Base-by-base conservation (phyloP, 495 filamentous ascomycete genomes). In the Sordaria brevicollis region DNA sequence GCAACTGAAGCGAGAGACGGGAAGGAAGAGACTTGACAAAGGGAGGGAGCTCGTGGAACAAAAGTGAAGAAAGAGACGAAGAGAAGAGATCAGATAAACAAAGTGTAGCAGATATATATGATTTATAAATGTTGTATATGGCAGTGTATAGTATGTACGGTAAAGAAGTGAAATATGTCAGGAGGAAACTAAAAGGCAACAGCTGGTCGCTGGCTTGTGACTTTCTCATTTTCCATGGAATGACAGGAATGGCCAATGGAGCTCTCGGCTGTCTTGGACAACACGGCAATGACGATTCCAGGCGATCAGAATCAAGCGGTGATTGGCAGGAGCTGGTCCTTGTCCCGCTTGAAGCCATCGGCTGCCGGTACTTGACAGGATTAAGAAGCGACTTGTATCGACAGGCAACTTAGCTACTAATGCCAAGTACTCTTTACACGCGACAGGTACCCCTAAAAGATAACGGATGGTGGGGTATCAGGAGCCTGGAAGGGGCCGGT, bases 271-370 rank as follows among this genome's bases (percentile, higher is more conserved):
- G 43, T 31, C 49, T 31, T 57, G 49, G 49, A 57, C 49, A 57
- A 57, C 49, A 57, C 49, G 49, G 49, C 49, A 57, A 57, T 57
- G 49, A 57, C 49, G 49, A 57, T 57, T 57, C 49, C 25, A 57
- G 49, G 11, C 13, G 49, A 57, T 57, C 49, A 57, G 49, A 57
- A 57, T 57, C 49, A 57, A 57, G 49, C 25, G 33, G 35, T 73
- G 71, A 72, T 72, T 73, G 71, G 71, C 68, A 17, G 31, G 37
- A 73, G 71, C 71, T 73, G 41, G 31, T 35, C 37, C 54, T 54
- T 34, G 49, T 29, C 19, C 67, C 39, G 19, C 37, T 25, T n/a
- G 6, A 21, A 13, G 1, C 21, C 21, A 57, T 7, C 11, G 15
- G 13, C 4, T 57, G 2, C 5, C 19, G 57, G 57, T 72, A 72